Evolutionary conservation across 345 rosid species (phyloP).

Genomic region (Pistacia integerrima): DNA sequence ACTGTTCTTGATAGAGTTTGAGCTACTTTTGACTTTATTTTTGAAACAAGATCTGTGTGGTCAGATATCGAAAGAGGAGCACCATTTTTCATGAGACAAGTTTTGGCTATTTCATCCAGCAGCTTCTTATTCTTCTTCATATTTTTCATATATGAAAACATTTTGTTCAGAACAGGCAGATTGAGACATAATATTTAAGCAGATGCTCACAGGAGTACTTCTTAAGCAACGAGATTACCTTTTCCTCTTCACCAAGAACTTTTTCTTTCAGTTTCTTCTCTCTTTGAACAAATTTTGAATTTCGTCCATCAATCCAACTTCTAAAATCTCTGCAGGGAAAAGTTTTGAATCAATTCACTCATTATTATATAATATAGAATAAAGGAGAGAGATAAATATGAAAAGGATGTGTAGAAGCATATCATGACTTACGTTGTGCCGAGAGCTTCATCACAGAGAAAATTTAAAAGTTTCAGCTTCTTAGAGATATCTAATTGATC

Average conservation of each 20-base stretch:
- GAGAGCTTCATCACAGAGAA: constrained; percentile 65
- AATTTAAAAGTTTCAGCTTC: constrained; percentile 56
- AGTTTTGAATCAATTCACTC: not conserved
- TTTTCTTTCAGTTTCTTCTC: constrained; percentile 42
- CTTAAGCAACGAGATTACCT: not conserved
- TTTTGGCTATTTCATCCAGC: constrained; percentile 59
- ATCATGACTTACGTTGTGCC: constrained; percentile 47
- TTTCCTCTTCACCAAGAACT: not conserved
- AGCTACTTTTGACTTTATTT: constrained; percentile 20
- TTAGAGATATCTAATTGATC: constrained; percentile 37
- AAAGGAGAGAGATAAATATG: not conserved
- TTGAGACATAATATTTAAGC: not conserved
- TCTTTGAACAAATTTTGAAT: constrained; percentile 26
- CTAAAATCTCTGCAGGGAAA: constrained; percentile 43
- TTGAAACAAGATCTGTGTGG: too few relatives aligned
- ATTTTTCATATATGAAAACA: constrained; percentile 46
- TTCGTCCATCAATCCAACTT: constrained; percentile 56
- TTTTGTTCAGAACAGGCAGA: not conserved
- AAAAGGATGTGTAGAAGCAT: not conserved
- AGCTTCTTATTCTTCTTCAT: constrained; percentile 45
- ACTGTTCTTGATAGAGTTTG: constrained; percentile 47
- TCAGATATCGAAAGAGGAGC: constrained; percentile 37
- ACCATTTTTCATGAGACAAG: constrained; percentile 44
- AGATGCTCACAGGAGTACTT: not conserved
- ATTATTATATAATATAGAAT: not conserved